Base-by-base conservation (phyloP, 352 stramenopile genomes). In the Pythium pectinolyticum region DNA sequence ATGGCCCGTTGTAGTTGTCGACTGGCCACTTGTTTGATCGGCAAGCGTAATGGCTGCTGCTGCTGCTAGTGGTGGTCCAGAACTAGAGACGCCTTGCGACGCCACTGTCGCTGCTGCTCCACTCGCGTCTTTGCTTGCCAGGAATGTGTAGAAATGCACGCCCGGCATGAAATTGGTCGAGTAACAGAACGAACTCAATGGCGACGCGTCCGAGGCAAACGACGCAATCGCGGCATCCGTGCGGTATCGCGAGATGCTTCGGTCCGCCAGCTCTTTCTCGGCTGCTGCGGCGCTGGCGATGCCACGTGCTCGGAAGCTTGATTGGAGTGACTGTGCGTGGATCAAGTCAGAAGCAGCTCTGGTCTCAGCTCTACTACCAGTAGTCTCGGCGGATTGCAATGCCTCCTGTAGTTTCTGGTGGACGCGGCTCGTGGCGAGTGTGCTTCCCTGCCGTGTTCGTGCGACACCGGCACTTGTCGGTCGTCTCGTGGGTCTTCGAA, bases 101-200 rank as follows among this genome's bases (percentile, higher is more conserved):
- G 46, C 24, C 0, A 41, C 25, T 3, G 8, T 3, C 0, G 30
- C 39, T 19, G 52, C 17, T 8, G 31, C 22, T 12, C 30, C 37
- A 22, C 3, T 57, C 4, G 47, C 27, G n/a, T 84, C 80, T 73
- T 84, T 88, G 9, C 63, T 57, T 1, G 81, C 84, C n/a, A 92
- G 67, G 41, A 92, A 88, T 0, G 84, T 86, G 56, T 88, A 92
- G 47, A 92, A 92, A 51, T 92, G 81, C 20, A 86, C 73, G 17
- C 83, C 84, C n/a, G 81, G 84, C 71, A 92, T 85, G 50, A 92
- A 87, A 59, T 77, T 88, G 22, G 57, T 57, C 19, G 81, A 59
- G 61, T 92, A 92, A 14, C 62, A 62, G 35, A 92, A 90, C 5
- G 61, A 51, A 22, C 34, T 53, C n/a, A 43, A 50, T 5, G 69